Conservation (phyloP, 2,329 filamentous ascomycete species). For the Microascus cirrosus region DNA sequence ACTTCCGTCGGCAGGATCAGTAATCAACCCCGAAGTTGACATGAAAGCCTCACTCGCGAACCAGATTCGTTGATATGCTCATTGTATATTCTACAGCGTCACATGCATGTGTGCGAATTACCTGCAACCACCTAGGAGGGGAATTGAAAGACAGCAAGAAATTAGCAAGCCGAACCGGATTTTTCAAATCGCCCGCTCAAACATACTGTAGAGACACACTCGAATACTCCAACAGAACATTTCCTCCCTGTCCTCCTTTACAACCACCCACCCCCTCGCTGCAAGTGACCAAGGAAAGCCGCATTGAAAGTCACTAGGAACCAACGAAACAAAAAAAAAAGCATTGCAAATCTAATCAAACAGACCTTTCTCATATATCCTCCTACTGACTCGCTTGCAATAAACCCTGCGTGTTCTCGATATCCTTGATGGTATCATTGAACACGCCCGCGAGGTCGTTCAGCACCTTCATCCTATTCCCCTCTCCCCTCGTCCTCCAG, state of each 20-base stretch:
- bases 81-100: background rate
- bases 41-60: background rate
- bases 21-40: background rate
- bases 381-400: constrained; percentile 30
- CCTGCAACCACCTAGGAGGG: background rate
- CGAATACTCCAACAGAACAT: background rate
- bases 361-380: background rate
- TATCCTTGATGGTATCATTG: constrained; percentile 62
- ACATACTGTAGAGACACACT: background rate
- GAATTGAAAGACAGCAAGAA: background rate
- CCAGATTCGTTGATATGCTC: background rate
- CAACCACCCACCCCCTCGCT: background rate
- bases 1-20: background rate
- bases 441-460: constrained; percentile 56
- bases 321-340: constrained; percentile 3
- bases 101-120: too few species aligned
- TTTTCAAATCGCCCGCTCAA: background rate
- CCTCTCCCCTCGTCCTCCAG: constrained; percentile 69
- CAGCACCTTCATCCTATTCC: constrained; percentile 70
- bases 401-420: constrained; percentile 41
- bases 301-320: background rate
- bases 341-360: constrained; percentile 3
- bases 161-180: background rate
- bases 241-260: background rate
- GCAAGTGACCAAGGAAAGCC: background rate